Percentiles rank a stretch among this genome's conserved stretches.
phyloP scores from a whole-genome alignment of 2,329 filamentous ascomycete species.

The Pseudogymnoascus sp. region DNA sequence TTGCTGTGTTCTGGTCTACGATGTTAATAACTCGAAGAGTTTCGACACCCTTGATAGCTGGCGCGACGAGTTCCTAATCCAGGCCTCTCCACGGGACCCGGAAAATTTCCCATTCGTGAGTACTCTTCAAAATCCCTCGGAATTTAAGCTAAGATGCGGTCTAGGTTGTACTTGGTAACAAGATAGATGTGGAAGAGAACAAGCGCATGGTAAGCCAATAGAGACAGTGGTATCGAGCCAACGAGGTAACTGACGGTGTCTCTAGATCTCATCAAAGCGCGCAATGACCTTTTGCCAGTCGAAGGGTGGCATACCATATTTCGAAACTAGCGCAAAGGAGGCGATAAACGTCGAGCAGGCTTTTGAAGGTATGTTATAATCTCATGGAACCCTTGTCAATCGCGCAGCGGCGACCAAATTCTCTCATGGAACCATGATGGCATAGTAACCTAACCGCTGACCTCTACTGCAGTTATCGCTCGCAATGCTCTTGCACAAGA shows the following conservation, averaged over 20 bases:
- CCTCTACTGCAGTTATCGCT: slow-evolving; percentile 64
- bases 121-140: slow-evolving; percentile 18
- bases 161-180: slow-evolving; percentile 92
- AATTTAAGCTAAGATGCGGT: slow-evolving; percentile 10
- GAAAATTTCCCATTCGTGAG: slow-evolving; percentile 96
- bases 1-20: slow-evolving; percentile 95
- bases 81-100: slow-evolving; percentile 90
- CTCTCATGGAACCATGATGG: neutral
- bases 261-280: slow-evolving; percentile 82
- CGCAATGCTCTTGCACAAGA: slow-evolving; percentile 92
- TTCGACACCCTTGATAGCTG: slow-evolving; percentile 98
- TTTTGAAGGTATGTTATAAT: slow-evolving; percentile 47
- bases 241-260: slow-evolving; percentile 18
- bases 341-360: slow-evolving; percentile 94
- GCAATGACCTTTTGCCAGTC: slow-evolving; percentile 97
- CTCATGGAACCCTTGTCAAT: neutral
- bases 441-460: neutral
- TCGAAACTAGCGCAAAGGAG: slow-evolving; percentile 98
- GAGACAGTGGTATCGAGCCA: neutral
- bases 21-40: slow-evolving; percentile 98
- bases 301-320: slow-evolving; percentile 95
- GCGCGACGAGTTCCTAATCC: slow-evolving; percentile 96
- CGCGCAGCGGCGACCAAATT: slow-evolving; percentile 16
- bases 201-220: slow-evolving; percentile 66
- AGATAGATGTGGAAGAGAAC: slow-evolving; percentile 97